Base-by-base conservation (phyloP, 768 basidiomycete species). In the Sarcomyxa edulis region DNA sequence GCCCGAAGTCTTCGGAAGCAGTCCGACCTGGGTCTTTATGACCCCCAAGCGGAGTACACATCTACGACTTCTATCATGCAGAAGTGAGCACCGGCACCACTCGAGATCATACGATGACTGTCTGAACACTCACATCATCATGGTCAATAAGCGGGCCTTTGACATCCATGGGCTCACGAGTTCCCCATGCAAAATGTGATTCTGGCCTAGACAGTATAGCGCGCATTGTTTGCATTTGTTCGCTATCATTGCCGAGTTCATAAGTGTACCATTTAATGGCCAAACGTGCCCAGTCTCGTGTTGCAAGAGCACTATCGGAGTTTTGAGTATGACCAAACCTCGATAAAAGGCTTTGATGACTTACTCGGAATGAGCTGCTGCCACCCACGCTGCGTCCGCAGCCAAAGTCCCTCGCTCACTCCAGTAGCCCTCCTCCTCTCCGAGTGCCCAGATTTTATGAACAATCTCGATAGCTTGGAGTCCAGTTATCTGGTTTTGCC, bases 371-470 rank as follows among this genome's bases (percentile, higher is more conserved):
- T 82, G 79, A 4, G 78, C 63, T 10, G 74, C 76, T 6, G 80
- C 76, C 14, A 83, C 69, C 61, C 65, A 72, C 5, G 66, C 65
- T 7, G 73, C 76, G 50, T 83, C 81, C 18, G 74, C 73, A 6
- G 81, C 79, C 3, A 83, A 60, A 45, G 68, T 61, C 7, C 81
- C 81, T 26, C 80, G 62, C 57, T 78, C 81, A 49, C 78, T 81
- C 66, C 67, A 71, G 48, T 84, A 83, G 0, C 76, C 77, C 58
- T 84, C 81, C 46, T 72, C 65, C 24, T 76, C 71, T 22, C 72
- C 80, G 6, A 79, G 40, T 7, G 57, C 44, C 81, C 80, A 84
- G 16, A 81, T 80, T 37, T 62, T 51, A 37, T 64, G 60, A 23
- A 69, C 71, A 4, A 65, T 48, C 9, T 60, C 54, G 43, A 76